Conservation (phyloP, 805 yeast genomes). For the Pichia eremophila region DNA sequence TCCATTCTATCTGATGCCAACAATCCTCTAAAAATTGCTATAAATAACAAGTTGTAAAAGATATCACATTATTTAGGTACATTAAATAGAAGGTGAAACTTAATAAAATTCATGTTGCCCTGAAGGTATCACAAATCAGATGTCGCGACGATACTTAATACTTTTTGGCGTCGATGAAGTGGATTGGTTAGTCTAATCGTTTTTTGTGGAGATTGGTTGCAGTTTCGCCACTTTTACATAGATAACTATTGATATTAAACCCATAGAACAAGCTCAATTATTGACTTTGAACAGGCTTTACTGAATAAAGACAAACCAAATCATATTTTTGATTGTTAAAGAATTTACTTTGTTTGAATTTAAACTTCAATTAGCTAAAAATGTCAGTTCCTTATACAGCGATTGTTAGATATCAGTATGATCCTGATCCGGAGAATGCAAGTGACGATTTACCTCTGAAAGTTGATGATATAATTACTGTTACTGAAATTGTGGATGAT, state of each 20-base stretch:
- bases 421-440: slow-evolving; percentile 39
- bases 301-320: too few relatives aligned
- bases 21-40: too few relatives aligned
- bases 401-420: slow-evolving; percentile 23
- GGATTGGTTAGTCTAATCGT: too few relatives aligned
- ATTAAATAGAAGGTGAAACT: neutral
- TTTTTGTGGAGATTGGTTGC: neutral
- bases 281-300: too few relatives aligned
- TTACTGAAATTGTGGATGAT: slow-evolving; percentile 74
- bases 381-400: slow-evolving; percentile 21
- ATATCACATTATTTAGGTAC: too few relatives aligned
- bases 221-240: neutral
- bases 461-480: slow-evolving; percentile 62
- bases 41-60: too few relatives aligned
- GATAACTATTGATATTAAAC: too few relatives aligned
- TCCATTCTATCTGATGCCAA: neutral
- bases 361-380: neutral
- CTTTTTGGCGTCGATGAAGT: too few relatives aligned
- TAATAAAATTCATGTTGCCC: neutral
- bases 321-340: too few relatives aligned
- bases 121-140: neutral
- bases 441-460: slow-evolving; percentile 76
- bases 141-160: neutral
- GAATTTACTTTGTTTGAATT: neutral
- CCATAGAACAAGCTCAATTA: too few relatives aligned